Evolutionary conservation across 140 eudicot species (phyloP), one percentile per base, ranked within the genome.

Genomic region (Flaveria floridana): DNA sequence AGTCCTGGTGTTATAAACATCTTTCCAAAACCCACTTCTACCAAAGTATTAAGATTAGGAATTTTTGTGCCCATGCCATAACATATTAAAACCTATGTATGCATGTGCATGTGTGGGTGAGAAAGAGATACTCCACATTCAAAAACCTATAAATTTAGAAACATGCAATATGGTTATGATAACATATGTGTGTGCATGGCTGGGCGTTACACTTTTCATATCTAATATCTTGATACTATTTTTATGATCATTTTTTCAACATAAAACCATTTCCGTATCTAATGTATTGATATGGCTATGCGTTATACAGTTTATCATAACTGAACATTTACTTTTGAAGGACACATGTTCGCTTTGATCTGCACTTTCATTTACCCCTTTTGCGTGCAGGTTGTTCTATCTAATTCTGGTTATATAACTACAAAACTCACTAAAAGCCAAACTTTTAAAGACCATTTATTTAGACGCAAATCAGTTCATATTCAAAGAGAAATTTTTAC

Each of bases 281-380:
- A 52, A 52, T 52, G 6, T 52, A 7, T 6, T 52, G 59, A 52
- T 52, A 16, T 52, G 59, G 59, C 23, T 52, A 52, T n/a, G 19
- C 15, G n/a, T 23, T 34, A 34, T 58, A 58, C 46, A 26, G 3
- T 25, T 62, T 13, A 26, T 62, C 37, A 5, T 26, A 14, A 41
- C 13, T 26, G 1, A 15, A 2, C 23, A 3, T 30, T 47, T 64
- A 34, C 23, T 30, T 64, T 28, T 28, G 1, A 64, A 64, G 5
- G 5, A 30, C 68, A 63, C 4, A 1, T 14, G 34, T 30, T n/a
- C 69, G 6, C 6, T 9, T 15, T 64, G 19, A 15, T 46, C 13
- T 28, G n/a, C 11, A 12, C 69, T 30, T 62, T 64, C 69, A 64
- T 15, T 6, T 25, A 61, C 67, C 28, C 67, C 42, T 61, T 64